Conservation (phyloP, 2,329 filamentous ascomycete species). For the Trichoderma sp. region DNA sequence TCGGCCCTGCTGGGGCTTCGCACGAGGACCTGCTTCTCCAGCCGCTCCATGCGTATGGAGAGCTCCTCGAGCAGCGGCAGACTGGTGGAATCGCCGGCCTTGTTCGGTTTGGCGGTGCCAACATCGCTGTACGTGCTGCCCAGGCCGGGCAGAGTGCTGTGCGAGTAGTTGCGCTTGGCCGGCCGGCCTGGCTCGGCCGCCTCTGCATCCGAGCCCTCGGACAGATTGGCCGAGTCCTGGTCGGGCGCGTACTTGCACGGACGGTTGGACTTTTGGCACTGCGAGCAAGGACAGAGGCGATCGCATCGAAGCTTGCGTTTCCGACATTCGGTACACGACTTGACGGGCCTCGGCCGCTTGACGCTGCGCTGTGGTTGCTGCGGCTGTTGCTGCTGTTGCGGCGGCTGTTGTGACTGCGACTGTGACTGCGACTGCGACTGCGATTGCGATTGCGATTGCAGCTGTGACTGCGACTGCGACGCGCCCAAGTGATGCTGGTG, state of each 20-base stretch:
- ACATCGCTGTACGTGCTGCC: slow-evolving; percentile 27
- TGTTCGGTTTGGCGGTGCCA: slow-evolving; percentile 25
- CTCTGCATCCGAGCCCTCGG: slow-evolving; percentile 48
- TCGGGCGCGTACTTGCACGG: slow-evolving; percentile 52
- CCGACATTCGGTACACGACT: slow-evolving; percentile 55
- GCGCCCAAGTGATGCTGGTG: slow-evolving; percentile 27
- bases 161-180: slow-evolving; percentile 36
- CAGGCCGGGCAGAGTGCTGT: slow-evolving; percentile 28
- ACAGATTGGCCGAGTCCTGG: slow-evolving; percentile 45
- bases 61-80: slow-evolving; percentile 46
- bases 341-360: slow-evolving; percentile 53
- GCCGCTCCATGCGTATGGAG: slow-evolving; percentile 47
- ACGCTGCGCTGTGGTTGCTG: slow-evolving; percentile 44
- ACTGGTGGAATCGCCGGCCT: slow-evolving; percentile 34
- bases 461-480: slow-evolving; percentile 22
- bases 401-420: slow-evolving; percentile 32
- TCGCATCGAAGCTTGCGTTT: slow-evolving; percentile 58
- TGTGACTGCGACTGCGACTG: slow-evolving; percentile 21
- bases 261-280: slow-evolving; percentile 56
- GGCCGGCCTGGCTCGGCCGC: slow-evolving; percentile 33
- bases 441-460: slow-evolving; percentile 7
- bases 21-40: slow-evolving; percentile 49
- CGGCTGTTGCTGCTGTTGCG: slow-evolving; percentile 25
- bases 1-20: slow-evolving; percentile 41
- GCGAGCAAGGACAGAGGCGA: slow-evolving; percentile 53